Percentiles rank a stretch among this genome's conserved stretches.
Conservation (phyloP, 2,329 filamentous ascomycete species). For the Diaporthe amygdali region DNA sequence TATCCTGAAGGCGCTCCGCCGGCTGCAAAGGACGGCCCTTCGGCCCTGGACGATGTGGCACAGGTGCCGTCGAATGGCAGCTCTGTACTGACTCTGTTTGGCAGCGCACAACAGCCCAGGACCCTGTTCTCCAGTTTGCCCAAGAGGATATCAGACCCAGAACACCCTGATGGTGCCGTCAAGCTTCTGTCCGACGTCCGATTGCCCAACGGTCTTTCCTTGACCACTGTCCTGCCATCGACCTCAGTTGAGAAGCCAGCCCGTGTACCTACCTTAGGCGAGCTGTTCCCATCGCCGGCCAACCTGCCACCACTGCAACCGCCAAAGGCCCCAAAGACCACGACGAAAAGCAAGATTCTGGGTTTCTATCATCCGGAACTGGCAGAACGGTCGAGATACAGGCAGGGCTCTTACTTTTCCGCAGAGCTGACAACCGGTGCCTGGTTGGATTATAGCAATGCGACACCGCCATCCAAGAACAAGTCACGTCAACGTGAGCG, state of each 20-base stretch:
- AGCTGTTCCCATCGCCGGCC: constrained; percentile 73
- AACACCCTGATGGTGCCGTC: constrained; percentile 32
- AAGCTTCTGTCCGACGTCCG: constrained; percentile 64
- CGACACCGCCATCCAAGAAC: constrained; percentile 58
- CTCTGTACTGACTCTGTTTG: constrained; percentile 77
- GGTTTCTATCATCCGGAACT: constrained; percentile 43
- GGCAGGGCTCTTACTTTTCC: constrained; percentile 66
- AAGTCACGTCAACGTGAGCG: constrained; percentile 74
- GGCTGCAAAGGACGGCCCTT: constrained; percentile 34
- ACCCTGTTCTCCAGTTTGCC: constrained; percentile 89
- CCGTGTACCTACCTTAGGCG: constrained; percentile 69
- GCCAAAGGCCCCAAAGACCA: constrained; percentile 73
- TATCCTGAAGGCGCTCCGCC: constrained; percentile 49
- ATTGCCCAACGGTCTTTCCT: constrained; percentile 76
- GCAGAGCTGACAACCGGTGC: constrained; percentile 70
- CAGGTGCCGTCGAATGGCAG: constrained; percentile 48
- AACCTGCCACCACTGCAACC: constrained; percentile 70
- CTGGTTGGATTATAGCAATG: constrained; percentile 74
- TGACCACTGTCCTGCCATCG: constrained; percentile 67
- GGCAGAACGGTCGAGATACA: constrained; percentile 58
- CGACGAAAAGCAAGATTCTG: constrained; percentile 61
- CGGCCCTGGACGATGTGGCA: constrained; percentile 44
- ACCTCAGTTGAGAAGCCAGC: constrained; percentile 50
- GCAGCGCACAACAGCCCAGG: constrained; percentile 74
- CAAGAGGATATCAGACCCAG: constrained; percentile 43